Base-by-base conservation (phyloP, 2,329 filamentous ascomycete genomes). In the Nothopassalora personata region DNA sequence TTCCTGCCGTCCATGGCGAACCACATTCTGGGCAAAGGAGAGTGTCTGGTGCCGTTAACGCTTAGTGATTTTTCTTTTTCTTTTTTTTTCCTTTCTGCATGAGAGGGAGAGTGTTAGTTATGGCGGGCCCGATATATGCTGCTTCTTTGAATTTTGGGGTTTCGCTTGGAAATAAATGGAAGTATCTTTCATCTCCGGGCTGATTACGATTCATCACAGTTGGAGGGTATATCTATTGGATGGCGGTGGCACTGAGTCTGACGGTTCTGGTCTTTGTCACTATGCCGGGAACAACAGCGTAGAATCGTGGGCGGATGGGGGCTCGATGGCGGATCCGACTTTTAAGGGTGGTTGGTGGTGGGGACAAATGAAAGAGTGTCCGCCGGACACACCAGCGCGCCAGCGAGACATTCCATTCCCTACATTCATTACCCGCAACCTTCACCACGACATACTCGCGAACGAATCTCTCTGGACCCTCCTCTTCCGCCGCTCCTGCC, bases 241-340 rank as follows among this genome's bases (percentile, higher is more conserved):
- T 83, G 9, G 77, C 77, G 5, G 69, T 77, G 3, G 81, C 76
- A n/a, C 67, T 84, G 11, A 74, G 74, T 8, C 71, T 79, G 27
- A 76, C 80, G 1, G 54, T 83, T 0, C 62, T 83, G 2, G 75
- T 79, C 7, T 70, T 81, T 64, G 77, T 85, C 58, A 80, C 79
- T 5, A 80, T 85, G 54, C 82, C 82, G 0, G 82, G 84, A 67
- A 84, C 81, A 67, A 84, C 81, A 0, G 76, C 77, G 8, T 84
- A 77, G 66, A 69, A 66, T 47, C 60, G 65, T 6, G 5, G 36
- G 10, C 36, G 15, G 15, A 15, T 50, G n/a, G n/a, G 30, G 27
- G 65, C 71, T 8, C 15, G 13, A 9, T 13, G 15, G 36, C 8
- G 15, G 36, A 66, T 66, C 10, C 31, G 10, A 33, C 10, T 33